Base-by-base conservation (phyloP, 352 stramenopile genomes). In the Phytopythium ostracodes region DNA sequence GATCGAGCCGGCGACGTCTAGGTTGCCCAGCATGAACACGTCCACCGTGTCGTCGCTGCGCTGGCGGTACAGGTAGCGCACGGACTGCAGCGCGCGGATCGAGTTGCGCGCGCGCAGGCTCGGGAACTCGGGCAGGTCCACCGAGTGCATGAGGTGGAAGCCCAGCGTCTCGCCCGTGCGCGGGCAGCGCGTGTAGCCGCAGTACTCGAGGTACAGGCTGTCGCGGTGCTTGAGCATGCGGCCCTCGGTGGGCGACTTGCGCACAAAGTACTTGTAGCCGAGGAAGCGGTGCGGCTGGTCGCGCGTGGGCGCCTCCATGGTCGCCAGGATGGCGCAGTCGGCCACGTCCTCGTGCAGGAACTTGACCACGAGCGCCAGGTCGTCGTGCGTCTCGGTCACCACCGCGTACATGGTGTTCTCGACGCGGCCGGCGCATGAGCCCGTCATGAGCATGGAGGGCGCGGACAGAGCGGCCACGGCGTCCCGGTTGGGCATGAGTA, bases 141-240 rank as follows among this genome's bases (percentile, higher is more conserved):
- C 73, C n/a, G 77, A 88, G 54, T 91, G 79, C 71, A 87, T 81
- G 57, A 91, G 65, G 64, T 89, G 70, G 65, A 80, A 88, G n/a
- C 81, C 81, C 15, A 91, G 47, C 31, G 63, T 27, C n/a, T 91
- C 77, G 9, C 77, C 77, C 18, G 42, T 65, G n/a, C 59, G 64
- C 4, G 62, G 79, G 27, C 38, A 60, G 14, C 38, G 61, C 0
- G 77, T 87, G 55, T 84, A 64, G 31, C 81, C 81, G 38, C 65
- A 75, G 49, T 71, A 81, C 65, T 88, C 78, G 35, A 88, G 60
- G 60, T 87, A 90, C 24, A 88, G 40, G 25, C 72, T 75, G 63
- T 91, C 77, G 22, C 79, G 75, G 58, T 87, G 73, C 54, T 81
- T 81, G 55, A 87, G 60, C 27, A 86, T 42, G 1, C 67, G 69